Evolutionary conservation across 805 yeast genomes (phyloP).

Genomic region (Brettanomyces bruxellensis): DNA sequence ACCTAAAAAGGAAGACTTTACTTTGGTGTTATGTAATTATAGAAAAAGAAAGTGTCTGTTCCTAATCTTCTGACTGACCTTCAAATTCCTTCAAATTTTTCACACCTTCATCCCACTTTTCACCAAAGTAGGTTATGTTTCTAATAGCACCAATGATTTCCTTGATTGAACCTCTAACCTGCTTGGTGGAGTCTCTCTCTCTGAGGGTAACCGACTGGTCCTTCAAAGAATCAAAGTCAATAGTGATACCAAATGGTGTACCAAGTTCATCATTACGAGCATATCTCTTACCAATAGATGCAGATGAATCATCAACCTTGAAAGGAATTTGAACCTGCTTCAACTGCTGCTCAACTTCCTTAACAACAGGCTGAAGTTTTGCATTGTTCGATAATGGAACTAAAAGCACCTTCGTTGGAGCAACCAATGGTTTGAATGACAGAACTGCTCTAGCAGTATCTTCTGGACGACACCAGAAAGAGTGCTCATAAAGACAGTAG

Average conservation of each 20-base stretch:
- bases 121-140: constrained; percentile 65
- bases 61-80: constrained; percentile 40
- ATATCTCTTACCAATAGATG: constrained; percentile 95
- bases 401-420: constrained; percentile 93
- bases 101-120: constrained; percentile 83
- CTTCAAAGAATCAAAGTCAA: constrained; percentile 86
- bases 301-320: constrained; percentile 95
- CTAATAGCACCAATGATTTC: constrained; percentile 65
- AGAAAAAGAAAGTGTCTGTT: too few relatives aligned
- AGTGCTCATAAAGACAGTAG: constrained; percentile 88
- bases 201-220: constrained; percentile 88
- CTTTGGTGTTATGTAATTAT: too few relatives aligned
- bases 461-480: constrained; percentile 91
- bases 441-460: constrained; percentile 74
- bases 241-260: constrained; percentile 96
- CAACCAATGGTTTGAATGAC: constrained; percentile 90
- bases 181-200: constrained; percentile 95
- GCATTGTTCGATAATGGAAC: constrained; percentile 89
- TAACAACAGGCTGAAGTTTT: constrained; percentile 66
- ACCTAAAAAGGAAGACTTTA: too few relatives aligned
- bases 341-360: constrained; percentile 58
- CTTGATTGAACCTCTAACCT: constrained; percentile 84
- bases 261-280: constrained; percentile 98
- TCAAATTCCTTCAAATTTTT: constrained; percentile 63
- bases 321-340: constrained; percentile 81